Base-by-base conservation (phyloP, 352 stramenopile genomes). In the Peronosclerospora sorghi region DNA sequence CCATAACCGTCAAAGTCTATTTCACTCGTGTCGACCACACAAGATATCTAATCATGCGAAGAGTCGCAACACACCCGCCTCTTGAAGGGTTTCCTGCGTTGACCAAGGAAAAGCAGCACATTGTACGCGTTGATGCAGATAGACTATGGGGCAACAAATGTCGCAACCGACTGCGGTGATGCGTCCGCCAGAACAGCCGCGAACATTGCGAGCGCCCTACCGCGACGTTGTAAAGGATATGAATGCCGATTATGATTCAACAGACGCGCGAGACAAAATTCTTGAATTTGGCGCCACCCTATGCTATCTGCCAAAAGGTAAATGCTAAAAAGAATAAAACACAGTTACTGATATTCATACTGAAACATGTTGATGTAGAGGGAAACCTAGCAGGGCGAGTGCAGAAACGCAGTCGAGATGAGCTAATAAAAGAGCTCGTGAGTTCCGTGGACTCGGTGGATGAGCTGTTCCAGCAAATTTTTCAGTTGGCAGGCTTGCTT, bases 391-490 rank as follows among this genome's bases (percentile, higher is more conserved):
- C 30, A 4, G 63, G 40, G 7, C 35, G 36, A 4, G 35, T 68
- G 23, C 34, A 52, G 13, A 28, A 44, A 2, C 54, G 44, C 29
- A 85, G 39, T 28, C 24, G 53, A 0, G 65, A 86, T 27, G 72
- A 86, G 37, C 65, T 87, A 32, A 51, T 90, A 18, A 68, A 87
- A 21, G 73, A 79, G n/a, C 56, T 90, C 24, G 56, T 82, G 41
- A 86, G 66, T 48, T 66, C 75, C 1, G 78, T 86, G 14, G 80
- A 93, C 48, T 82, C 77, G 14, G 56, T 80, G 32, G 67, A 85
- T 14, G 80, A 86, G 35, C 41, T 93, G 20, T 93, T 93, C 48
- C 69, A 80, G 29, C 77, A 88, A 52, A 82, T 93, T 28, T 81
- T 73, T 0, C 71, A 66, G 29, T 45, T 93, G 15, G 68, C 77